Base-by-base conservation (phyloP, 345 rosid species). In the Zanthoxylum bungeanum region DNA sequence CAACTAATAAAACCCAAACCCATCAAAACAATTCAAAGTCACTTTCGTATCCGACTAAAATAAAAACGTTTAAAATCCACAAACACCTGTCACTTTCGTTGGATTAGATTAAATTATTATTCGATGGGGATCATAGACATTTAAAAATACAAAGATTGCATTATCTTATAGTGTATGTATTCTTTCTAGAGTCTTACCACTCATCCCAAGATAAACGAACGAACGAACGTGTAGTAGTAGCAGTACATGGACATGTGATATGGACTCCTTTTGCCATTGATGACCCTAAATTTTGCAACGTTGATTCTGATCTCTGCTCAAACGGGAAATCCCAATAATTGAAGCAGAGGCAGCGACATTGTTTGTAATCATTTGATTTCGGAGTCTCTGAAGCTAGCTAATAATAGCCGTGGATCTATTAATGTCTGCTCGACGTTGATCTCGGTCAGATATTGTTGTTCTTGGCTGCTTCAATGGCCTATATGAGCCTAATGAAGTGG, bases 391-490 rank as follows among this genome's bases (percentile, higher is more conserved):
- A 14, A 75, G 19, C 2, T 88, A 73, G 64, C 65, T 75, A 36
- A 78, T 75, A 12, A 64, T 16, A 57, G 72, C 86, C 63, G 74
- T 74, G 64, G 88, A 81, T 83, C 71, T 79, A n/a, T n/a, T n/a
- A 19, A 84, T 73, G 71, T 69, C 81, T 60, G 63, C 62, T 63
- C 72, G 74, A 66, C 8, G 47, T 9, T 42, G 78, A 60, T 68
- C 76, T 53, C 67, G 44, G 5, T 44, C 36, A 14, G 30, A 39
- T 7, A 1, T 36, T 34, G 52, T 42, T 42, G 27, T 74, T 73
- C 88, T 81, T 21, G 68, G 75, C 28, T 68, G 74, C 75, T 88
- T 89, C 77, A 74, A 50, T 9, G 83, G 81, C 59, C 81, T 67
- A 12, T 12, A 57, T 51, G 78, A 68, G 9, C 56, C 52, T 57